These are phyloP conservation scores for Emergomyces africanus DNA, from an alignment of 2,329 filamentous ascomycete genomes.

Conservation along the genomic window DNA sequence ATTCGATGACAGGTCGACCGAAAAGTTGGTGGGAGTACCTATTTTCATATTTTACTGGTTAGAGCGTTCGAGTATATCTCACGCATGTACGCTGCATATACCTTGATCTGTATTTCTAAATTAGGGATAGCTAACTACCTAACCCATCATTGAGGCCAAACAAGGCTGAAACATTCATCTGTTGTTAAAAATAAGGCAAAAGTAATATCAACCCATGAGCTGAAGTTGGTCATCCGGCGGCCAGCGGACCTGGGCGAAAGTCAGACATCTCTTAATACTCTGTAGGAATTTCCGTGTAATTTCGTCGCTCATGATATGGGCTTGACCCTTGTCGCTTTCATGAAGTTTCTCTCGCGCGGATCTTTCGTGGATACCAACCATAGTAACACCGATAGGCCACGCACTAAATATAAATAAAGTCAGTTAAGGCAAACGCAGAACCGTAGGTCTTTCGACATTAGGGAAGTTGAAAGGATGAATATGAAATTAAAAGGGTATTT, in stretches of 20 bases:
- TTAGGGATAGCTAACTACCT: background rate
- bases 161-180: background rate
- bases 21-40: constrained; percentile 8
- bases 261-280: constrained; percentile 93
- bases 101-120: background rate
- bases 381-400: constrained; percentile 98
- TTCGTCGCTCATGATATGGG: constrained; percentile 96
- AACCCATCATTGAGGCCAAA: background rate
- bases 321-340: constrained; percentile 59
- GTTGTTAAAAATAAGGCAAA: background rate
- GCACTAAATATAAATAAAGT: constrained; percentile 40
- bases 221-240: constrained; percentile 84
- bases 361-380: constrained; percentile 98
- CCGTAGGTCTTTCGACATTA: constrained; percentile 7
- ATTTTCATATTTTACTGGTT: constrained; percentile 4
- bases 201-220: constrained; percentile 64
- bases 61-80: background rate
- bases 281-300: constrained; percentile 90
- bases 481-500: background rate
- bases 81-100: background rate
- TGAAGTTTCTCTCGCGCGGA: constrained; percentile 92
- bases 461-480: background rate
- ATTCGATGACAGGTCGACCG: background rate
- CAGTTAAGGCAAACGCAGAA: background rate
- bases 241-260: constrained; percentile 94